phyloP scores from a whole-genome alignment of 2,329 filamentous ascomycete species.

The Thelonectria olida region DNA sequence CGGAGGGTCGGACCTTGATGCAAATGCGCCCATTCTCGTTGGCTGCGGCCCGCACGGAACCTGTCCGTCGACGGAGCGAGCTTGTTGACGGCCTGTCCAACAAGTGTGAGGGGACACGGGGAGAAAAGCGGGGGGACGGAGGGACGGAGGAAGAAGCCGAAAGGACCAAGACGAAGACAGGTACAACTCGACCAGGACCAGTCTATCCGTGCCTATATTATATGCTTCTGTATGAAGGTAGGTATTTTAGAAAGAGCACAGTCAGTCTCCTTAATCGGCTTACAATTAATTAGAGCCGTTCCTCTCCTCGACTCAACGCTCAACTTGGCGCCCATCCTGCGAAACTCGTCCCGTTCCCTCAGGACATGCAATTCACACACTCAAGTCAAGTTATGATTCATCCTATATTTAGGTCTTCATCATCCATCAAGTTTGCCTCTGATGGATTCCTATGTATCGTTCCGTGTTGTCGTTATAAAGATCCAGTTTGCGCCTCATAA shows the following conservation, averaged over 20 bases:
- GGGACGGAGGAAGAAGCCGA: not conserved
- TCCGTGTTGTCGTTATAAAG: not conserved
- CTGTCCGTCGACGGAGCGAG: slow-evolving; percentile 25
- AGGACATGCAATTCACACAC: too few relatives aligned
- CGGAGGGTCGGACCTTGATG: slow-evolving; percentile 26
- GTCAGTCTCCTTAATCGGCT: too few relatives aligned
- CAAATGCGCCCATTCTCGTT: slow-evolving; percentile 37
- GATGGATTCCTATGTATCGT: not conserved
- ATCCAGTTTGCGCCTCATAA: not conserved
- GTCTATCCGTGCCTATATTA: too few relatives aligned
- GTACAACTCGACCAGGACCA: too few relatives aligned
- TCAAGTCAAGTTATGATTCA: not conserved
- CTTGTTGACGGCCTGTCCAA: not conserved
- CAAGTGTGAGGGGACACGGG: not conserved
- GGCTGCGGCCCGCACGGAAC: slow-evolving; percentile 30
- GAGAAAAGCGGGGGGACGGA: not conserved
- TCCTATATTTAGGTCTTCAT: not conserved
- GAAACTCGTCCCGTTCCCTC: too few relatives aligned
- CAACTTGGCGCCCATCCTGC: too few relatives aligned
- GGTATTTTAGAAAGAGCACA: too few relatives aligned
- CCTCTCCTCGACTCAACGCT: too few relatives aligned
- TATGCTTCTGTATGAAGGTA: too few relatives aligned
- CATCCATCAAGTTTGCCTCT: not conserved
- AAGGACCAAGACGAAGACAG: not conserved
- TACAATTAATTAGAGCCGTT: too few relatives aligned